A percentile compares a stretch with the other conserved stretches of the same genome.
Evolutionary conservation across 202 grass and related monocot genomes (phyloP).

Genomic region (Zoysia matrella): DNA sequence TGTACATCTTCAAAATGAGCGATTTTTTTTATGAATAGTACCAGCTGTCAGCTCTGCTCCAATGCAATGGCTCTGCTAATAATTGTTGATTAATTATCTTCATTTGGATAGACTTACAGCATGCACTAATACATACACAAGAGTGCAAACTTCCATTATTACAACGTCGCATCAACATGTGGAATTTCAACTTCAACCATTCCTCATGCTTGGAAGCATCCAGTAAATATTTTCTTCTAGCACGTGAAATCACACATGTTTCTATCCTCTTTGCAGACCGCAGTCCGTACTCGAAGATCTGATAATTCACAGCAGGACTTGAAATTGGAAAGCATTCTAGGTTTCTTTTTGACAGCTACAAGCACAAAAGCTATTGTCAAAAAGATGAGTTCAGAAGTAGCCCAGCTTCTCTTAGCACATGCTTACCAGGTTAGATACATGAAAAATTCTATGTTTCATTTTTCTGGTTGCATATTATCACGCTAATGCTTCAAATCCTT

Average conservation of each 20-base stretch:
- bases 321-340: slow-evolving; percentile 66
- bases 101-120: neutral
- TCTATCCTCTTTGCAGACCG: slow-evolving; percentile 44
- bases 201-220: slow-evolving; percentile 13
- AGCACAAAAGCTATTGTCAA: slow-evolving; percentile 68
- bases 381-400: slow-evolving; percentile 68
- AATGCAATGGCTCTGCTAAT: neutral
- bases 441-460: slow-evolving; percentile 13
- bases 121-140: slow-evolving; percentile 4
- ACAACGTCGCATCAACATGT: slow-evolving; percentile 11
- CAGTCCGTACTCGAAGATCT: slow-evolving; percentile 70
- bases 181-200: neutral
- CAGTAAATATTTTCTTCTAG: slow-evolving; percentile 12
- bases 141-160: slow-evolving; percentile 16
- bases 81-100: neutral
- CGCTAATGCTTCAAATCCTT: neutral
- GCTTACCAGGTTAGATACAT: slow-evolving; percentile 72
- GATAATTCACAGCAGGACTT: slow-evolving; percentile 60
- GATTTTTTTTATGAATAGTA: neutral
- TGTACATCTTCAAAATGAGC: slow-evolving; percentile 13
- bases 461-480: slow-evolving; percentile 7
- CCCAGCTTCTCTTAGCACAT: slow-evolving; percentile 76
- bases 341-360: slow-evolving; percentile 59
- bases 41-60: neutral
- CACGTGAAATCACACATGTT: slow-evolving; percentile 9